Evolutionary conservation across 2,329 filamentous ascomycete species (phyloP), one percentile per base, ranked within the genome.

Genomic region (Chaetomiaceae sp.): DNA sequence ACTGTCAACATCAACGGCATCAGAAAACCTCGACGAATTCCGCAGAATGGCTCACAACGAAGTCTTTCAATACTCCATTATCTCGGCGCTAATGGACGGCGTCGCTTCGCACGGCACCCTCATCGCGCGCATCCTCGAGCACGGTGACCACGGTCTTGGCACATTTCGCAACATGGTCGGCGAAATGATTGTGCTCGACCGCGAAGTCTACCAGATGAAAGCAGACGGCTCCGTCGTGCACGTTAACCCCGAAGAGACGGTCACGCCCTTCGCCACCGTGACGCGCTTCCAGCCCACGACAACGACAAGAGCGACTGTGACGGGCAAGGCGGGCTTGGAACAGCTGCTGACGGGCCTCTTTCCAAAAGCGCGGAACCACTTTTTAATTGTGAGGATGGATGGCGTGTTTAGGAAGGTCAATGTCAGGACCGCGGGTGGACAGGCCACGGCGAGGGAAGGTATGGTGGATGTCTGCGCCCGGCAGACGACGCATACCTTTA

Each of bases 31-130:
- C 14, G 5, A 9, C 25, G 9, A 27, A 5, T 27, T 27, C 9
- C 9, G 6, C 25, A 53, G 43, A 34, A 68, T 69, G 66, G 63
- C 64, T 0, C 25, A 53, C 43, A 71, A 70, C 51, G 64, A 69
- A 52, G 50, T 70, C 14, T 69, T 58, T 57, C 67, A 69, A 42
- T 69, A 65, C 57, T 69, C 66, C 48, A 61, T 69, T 49, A 51
- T 69, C n/a, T 65, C 65, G 1, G 66, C 66, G 14, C 61, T 69
- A 3, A 67, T 70, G 65, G 67, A 68, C 47, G 67, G 68, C 49
- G 64, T 69, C 23, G 66, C 67, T 45, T 62, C 63, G 20, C 58
- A 64, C 13, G 67, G 67, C 53, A 60, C 64, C 9, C 65, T 67
- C 8, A 55, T 69, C 37, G 56, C 64, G 0, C 48, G 47, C 8